Base-by-base conservation (phyloP, 176 grass and related monocot genomes). In the Echinochloa phyllopogon region DNA sequence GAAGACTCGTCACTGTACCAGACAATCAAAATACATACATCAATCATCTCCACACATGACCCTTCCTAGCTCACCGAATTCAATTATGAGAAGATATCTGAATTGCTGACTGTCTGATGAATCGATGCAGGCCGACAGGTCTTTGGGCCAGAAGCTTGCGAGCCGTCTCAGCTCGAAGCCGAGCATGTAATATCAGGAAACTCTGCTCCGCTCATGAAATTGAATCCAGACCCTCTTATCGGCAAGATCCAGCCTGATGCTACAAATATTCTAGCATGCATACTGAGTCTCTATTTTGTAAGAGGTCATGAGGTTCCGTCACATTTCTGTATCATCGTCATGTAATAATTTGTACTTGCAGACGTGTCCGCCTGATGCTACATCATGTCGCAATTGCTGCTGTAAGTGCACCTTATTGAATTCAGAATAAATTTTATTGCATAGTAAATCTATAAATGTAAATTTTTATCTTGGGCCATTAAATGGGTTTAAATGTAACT, bases 111-210 rank as follows among this genome's bases (percentile, higher is more conserved):
- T 71, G 79, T 78, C 49, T 33, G 51, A 58, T 70, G 13, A 0
- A 51, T 73, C 44, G 21, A 64, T 89, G 74, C 88, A 96, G 93
- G 90, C 87, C 72, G 91, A 96, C 93, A 99, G 86, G 84, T 92
- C 89, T 61, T 80, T 99, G 24, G 93, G 91, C n/a, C 96, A 96
- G 88, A 99, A 96, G 84, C 83, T 99, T 0, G 93, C 89, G 14
- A 87, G 81, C 69, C 86, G 75, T 76, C 96, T 99, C 84, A 94
- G 89, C 83, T 63, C 92, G 2, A 99, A 92, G 60, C 91, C 96
- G 10, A 91, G 81, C 89, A 96, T 99, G 96, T 99, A 86, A 92
- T 61, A 48, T 44, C 27, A 15, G 10, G 37, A 9, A 23, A 43
- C 42, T 72, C 57, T 65, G 72, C 77, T 83, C 77, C 71, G 1